Base-by-base conservation (phyloP, 1,284 basidiomycete genomes). In the Melanopsichium pennsylvanicum region DNA sequence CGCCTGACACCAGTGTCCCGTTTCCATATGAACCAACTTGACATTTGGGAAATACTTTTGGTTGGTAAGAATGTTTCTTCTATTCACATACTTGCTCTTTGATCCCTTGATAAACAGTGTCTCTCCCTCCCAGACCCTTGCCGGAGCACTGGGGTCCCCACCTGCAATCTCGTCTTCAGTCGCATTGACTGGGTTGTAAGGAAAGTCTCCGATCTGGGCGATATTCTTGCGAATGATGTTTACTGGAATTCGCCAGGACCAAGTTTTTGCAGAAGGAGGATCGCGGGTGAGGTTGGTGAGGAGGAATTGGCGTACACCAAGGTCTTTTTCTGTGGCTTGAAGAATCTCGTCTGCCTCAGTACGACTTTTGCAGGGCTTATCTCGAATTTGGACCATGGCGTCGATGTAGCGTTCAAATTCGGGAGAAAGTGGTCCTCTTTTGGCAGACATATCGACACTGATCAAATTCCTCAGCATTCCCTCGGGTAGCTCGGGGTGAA, bases 391-490 rank as follows among this genome's bases (percentile, higher is more conserved):
- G 52, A 85, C 81, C 90, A 93, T 92, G 9, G 85, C 88, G 19
- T 86, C 82, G 15, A 90, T 82, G 72, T 93, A 92, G 2, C 47
- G 35, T 50, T 69, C 74, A 49, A 81, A 81, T 54, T 92, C 90
- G 2, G 83, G 72, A 0, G 89, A 89, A 4, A 89, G 84, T 5
- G 83, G 79, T 2, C 86, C 87, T 38, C 85, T 84, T 2, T 87
- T 84, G 1, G 92, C 92, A 0, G 90, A 85, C 58, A 94, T 91
- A 81, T 94, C 92, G 10, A 86, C 90, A 6, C 91, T 85, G 44
- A 93, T 85, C n/a, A 93, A 85, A 33, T 87, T 84, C 12, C 85
- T 82, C 15, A 94, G 32, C 50, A 49, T 42, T 34, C 51, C 25
- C 15, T 81, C 3, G 84, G 81, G 39, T 81, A 82, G 15, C 78